Base-by-base conservation (phyloP, 441 rosid genomes). In the Codiaeum variegatum region DNA sequence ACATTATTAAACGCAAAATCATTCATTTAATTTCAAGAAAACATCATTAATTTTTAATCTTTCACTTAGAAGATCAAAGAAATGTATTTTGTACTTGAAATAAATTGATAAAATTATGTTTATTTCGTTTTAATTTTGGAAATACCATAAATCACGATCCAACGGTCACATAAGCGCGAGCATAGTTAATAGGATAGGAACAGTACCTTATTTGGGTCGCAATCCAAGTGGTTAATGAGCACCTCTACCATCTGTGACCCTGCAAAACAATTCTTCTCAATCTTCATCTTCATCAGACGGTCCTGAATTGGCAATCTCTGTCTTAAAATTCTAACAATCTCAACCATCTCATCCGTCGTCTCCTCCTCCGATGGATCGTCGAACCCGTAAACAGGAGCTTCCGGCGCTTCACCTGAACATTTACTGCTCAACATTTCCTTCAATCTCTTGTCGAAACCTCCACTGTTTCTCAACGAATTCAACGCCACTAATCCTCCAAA, bases 401-500 rank as follows among this genome's bases (percentile, higher is more conserved):
- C 82, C 47, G 97, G 98, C 3, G 90, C 91, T 21, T 80, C 92
- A 10, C 77, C 80, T 0, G 83, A 54, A 68, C 97, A 94, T 65
- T 79, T 88, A 44, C 52, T 73, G 31, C 66, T 67, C 23, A 92
- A 49, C 85, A 90, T 67, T 58, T 89, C 91, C 81, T 67, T 85
- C 68, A 92, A 68, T 78, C 80, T 85, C 73, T 71, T 67, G 26
- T 88, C 95, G 51, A 90, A 85, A n/a, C 58, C 83, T 2, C 91
- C 96, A 54, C 90, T 84, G 73, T 90, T 92, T 54, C 97, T 80
- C 72, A 91, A 46, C 46, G 97, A 88, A 74, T 94, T 92, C 81
- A 94, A 73, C n/a, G 90, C 95, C 64, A 85, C 89, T 66, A 92
- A 82, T 2, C 97, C 97, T 0, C 98, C 98, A 28, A 94, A 81